phyloP scores from a whole-genome alignment of 495 filamentous ascomycete genomes.

The Hamigera avellanea region DNA sequence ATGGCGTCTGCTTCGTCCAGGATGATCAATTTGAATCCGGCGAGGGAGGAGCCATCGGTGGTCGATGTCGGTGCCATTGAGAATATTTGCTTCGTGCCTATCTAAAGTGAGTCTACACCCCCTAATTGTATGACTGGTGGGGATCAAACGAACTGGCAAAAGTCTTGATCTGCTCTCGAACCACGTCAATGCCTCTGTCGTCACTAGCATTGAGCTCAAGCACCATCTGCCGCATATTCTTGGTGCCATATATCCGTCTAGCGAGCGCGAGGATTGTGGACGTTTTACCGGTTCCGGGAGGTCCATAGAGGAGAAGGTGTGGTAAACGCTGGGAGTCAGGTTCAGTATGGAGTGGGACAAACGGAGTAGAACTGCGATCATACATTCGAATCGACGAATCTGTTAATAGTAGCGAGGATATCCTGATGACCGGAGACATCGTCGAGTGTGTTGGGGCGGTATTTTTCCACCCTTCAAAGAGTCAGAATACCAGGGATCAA shows the following conservation, averaged over 20 bases:
- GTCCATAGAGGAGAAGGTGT: conserved; percentile 95
- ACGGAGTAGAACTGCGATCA: conserved; percentile 2
- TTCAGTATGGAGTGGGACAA: conserved; percentile 5
- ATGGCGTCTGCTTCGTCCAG: conserved; percentile 98
- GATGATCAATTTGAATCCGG: conserved; percentile 87
- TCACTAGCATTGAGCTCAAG: conserved; percentile 95
- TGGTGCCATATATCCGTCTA: conserved; percentile 78
- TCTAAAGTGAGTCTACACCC: conserved; percentile 4
- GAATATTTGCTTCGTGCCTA: conserved; percentile 57
- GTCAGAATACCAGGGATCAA: conserved; percentile 6
- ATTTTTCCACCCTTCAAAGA: conserved; percentile 85
- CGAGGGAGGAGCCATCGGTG: conserved; percentile 41
- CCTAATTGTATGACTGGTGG: not conserved
- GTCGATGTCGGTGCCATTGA: conserved; percentile 36
- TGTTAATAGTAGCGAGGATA: conserved; percentile 93
- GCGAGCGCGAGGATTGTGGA: conserved; percentile 89
- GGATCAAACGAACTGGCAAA: conserved; percentile 59
- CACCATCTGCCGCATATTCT: conserved; percentile 96
- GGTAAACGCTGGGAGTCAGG: conserved; percentile 52
- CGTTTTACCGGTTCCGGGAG: conserved; percentile 93
- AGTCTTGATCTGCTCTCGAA: conserved; percentile 97
- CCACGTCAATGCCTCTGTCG: conserved; percentile 95
- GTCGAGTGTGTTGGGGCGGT: conserved; percentile 72
- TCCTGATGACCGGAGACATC: conserved; percentile 98
- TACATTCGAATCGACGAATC: conserved; percentile 85